Evolutionary conservation across 2,329 filamentous ascomycete species (phyloP).

Genomic region (Alternaria sp.): DNA sequence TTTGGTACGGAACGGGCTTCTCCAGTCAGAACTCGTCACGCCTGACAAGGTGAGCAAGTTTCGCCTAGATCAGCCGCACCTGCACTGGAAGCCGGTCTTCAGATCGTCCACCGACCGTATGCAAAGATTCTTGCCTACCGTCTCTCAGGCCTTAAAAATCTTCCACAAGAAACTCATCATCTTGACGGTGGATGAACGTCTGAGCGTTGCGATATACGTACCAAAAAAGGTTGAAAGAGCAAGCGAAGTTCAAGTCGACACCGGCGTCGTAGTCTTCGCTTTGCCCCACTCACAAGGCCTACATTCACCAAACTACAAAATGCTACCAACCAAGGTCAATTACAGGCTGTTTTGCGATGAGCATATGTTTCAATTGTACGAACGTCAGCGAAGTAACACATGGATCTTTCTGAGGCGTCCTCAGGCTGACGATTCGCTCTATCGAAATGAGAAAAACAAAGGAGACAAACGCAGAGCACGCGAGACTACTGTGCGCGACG

Average conservation of each 20-base stretch:
- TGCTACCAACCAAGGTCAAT: conserved; percentile 47
- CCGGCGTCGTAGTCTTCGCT: conserved; percentile 47
- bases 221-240: conserved; percentile 43
- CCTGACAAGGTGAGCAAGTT: conserved; percentile 41
- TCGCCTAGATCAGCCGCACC: conserved; percentile 40
- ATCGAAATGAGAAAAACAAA: conserved; percentile 27
- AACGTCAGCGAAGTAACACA: conserved; percentile 45
- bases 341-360: conserved; percentile 50
- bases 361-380: conserved; percentile 48
- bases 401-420: conserved; percentile 47
- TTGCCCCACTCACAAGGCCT: conserved; percentile 49
- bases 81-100: conserved; percentile 52
- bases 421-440: conserved; percentile 42
- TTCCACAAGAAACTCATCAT: conserved; percentile 53
- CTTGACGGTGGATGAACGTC: conserved; percentile 45
- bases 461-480: conserved; percentile 29
- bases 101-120: conserved; percentile 42
- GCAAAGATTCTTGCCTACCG: conserved; percentile 45
- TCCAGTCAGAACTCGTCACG: conserved; percentile 44
- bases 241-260: conserved; percentile 46
- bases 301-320: conserved; percentile 39
- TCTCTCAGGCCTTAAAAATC: conserved; percentile 37
- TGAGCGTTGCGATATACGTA: conserved; percentile 51
- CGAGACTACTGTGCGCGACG: conserved; percentile 33
- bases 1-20: conserved; percentile 48